Evolutionary conservation across 139 green algal genomes (phyloP).

Genomic region (Spirogloea muscicola): DNA sequence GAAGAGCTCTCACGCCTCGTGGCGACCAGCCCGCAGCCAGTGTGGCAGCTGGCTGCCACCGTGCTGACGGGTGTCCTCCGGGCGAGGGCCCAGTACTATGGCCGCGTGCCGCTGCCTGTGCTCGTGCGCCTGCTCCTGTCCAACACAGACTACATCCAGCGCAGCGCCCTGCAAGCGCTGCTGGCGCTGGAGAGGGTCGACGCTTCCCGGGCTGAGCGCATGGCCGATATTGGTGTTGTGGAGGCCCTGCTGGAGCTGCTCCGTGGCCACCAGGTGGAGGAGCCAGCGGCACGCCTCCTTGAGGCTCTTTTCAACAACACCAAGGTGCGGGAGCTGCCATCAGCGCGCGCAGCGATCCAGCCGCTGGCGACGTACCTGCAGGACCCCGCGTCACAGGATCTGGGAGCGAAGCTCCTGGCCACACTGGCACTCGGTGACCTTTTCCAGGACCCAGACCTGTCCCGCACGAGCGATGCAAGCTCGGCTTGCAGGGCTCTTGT

Average conservation of each 20-base stretch:
- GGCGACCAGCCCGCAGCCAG: constrained; percentile 9
- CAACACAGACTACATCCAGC: constrained; percentile 20
- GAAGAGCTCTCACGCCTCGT: constrained; percentile 28
- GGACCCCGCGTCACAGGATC: constrained; percentile 21
- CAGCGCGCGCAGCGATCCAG: constrained; percentile 12
- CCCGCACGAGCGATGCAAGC: neutral
- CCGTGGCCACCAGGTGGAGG: constrained; percentile 31
- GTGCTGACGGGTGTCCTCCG: constrained; percentile 31
- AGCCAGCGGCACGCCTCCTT: constrained; percentile 26
- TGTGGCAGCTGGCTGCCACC: constrained; percentile 29
- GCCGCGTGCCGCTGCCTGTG: constrained; percentile 24
- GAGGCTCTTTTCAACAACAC: constrained; percentile 33
- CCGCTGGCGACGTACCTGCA: constrained; percentile 34
- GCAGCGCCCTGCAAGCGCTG: constrained; percentile 8
- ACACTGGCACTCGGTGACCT: constrained; percentile 25
- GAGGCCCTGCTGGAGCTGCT: constrained; percentile 38
- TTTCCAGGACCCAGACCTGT: constrained; percentile 18
- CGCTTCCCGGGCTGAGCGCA: constrained; percentile 1
- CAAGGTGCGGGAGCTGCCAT: constrained; percentile 11
- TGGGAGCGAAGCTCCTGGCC: constrained; percentile 10
- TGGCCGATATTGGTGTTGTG: constrained; percentile 29
- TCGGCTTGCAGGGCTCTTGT: constrained; percentile 20
- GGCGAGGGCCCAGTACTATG: constrained; percentile 11
- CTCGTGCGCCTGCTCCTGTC: constrained; percentile 31
- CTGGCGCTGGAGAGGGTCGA: constrained; percentile 19